Conservation (phyloP, 305 asterid species). For the Fraxinus sp. region DNA sequence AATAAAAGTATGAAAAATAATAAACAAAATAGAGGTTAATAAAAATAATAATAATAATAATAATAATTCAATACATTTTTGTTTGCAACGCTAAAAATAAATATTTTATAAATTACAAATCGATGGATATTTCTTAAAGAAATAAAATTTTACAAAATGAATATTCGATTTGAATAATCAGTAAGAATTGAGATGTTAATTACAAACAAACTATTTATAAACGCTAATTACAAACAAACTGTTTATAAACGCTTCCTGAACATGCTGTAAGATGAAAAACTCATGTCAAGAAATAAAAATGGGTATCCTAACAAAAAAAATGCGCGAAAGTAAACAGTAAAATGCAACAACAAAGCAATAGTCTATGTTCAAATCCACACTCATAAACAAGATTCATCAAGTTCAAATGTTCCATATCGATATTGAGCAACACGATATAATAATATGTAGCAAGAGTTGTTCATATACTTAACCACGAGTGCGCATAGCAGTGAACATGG, state of each 20-base stretch:
- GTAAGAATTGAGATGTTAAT: background rate
- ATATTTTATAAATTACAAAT: no score
- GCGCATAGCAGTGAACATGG: background rate
- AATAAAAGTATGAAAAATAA: no score
- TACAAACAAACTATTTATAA: background rate
- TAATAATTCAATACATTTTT: no score
- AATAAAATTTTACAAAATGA: background rate
- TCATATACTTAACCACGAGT: background rate
- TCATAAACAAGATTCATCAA: background rate
- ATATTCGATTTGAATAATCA: background rate
- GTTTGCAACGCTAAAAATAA: background rate
- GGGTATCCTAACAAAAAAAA: background rate
- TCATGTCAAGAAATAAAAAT: background rate
- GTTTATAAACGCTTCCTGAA: background rate
- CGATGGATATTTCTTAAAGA: no score
- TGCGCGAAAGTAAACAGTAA: background rate
- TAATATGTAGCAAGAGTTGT: background rate
- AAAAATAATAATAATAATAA: no score
- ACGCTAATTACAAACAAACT: no score
- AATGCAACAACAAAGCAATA: background rate
- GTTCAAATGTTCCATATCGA: background rate
- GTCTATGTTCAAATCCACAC: background rate
- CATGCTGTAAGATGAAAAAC: background rate
- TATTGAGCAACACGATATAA: background rate
- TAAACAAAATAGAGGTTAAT: no score